Evolutionary conservation across 1,284 basidiomycete species (phyloP), one percentile per base, ranked within the genome.

Genomic region (Sparassis latifolia): DNA sequence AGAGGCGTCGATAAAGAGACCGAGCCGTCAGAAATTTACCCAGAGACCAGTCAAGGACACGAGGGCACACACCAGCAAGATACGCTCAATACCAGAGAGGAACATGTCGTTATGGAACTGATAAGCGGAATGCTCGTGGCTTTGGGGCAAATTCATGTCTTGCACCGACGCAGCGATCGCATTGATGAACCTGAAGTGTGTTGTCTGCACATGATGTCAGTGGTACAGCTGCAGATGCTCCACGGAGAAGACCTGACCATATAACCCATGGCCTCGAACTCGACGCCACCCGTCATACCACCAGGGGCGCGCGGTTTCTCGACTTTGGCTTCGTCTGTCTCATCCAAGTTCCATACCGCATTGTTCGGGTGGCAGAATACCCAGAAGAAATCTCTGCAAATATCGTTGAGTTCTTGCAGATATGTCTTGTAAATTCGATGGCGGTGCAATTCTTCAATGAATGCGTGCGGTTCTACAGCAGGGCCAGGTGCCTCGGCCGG

Each of bases 301-400:
- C 93, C 92, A 0, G 97, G 96, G 2, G 97, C 96, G 37, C 91
- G 81, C 3, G 96, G 97, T 60, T 86, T 89, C 68, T 94, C 92
- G 3, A 95, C 91, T 50, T 81, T 80, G 2, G 73, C 79, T 63
- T 92, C 86, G 61, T 97, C 89, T 0, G 91, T 84, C 58, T 93
- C 86, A 4, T 76, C 70, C 30, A 95, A 71, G 12, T 84, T 74
- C 94, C 94, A 97, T 43, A 96, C 84, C 1, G 84, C 82, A 63
- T 99, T 99, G 61, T 87, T 87, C 2, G 89, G 86, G 66, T 99
- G 97, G 65, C 96, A 98, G 71, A 98, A 98, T 49, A 99, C 89
- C 93, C 96, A 98, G 68, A 98, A 98, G 70, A 97, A 98, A 66
- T 99, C 96, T 20, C 93, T 73, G 63, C 94, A 95, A 2, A 96